These are phyloP conservation scores for Selaginella moellendorffii DNA, from an alignment of 75 land plant genomes.

Conservation along the genomic window DNA sequence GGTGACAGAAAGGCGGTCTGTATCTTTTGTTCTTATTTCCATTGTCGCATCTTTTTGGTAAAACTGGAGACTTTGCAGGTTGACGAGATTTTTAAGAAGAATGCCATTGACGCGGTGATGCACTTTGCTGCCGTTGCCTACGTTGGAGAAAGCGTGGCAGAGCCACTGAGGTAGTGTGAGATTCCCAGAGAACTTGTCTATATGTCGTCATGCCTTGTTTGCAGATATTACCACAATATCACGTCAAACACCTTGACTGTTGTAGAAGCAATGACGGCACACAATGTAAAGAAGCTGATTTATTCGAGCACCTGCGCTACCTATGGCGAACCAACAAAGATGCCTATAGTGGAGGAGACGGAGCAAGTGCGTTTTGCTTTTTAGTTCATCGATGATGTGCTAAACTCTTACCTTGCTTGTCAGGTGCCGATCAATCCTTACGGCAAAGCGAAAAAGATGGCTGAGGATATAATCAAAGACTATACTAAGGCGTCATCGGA, in stretches of 20 bases:
- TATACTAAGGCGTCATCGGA: slow-evolving; percentile 53
- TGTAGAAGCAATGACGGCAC: slow-evolving; percentile 60
- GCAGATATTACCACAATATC: slow-evolving; percentile 79
- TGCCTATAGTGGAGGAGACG: slow-evolving; percentile 84
- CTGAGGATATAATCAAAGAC: slow-evolving; percentile 85
- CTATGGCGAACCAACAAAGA: slow-evolving; percentile 73
- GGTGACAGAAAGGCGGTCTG: slow-evolving; percentile 73
- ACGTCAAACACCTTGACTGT: slow-evolving; percentile 64
- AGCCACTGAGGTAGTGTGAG: slow-evolving; percentile 54
- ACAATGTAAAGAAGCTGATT: slow-evolving; percentile 55
- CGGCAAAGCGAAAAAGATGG: slow-evolving; percentile 98
- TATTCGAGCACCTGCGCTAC: slow-evolving; percentile 90
- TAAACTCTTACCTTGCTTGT: neutral
- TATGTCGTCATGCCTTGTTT: neutral
- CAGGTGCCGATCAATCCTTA: slow-evolving; percentile 90
- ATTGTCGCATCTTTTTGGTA: too few relatives aligned
- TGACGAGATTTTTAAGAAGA: slow-evolving; percentile 46
- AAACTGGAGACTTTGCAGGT: too few relatives aligned
- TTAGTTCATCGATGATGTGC: neutral
- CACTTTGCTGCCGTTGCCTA: slow-evolving; percentile 92
- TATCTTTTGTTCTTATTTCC: too few relatives aligned
- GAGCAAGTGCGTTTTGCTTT: slow-evolving; percentile 41
- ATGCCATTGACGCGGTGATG: slow-evolving; percentile 88
- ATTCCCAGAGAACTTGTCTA: neutral
- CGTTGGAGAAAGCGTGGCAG: slow-evolving; percentile 80